Evolutionary conservation across 305 asterid species (phyloP).

Genomic region (Solanum aculeatissimum): DNA sequence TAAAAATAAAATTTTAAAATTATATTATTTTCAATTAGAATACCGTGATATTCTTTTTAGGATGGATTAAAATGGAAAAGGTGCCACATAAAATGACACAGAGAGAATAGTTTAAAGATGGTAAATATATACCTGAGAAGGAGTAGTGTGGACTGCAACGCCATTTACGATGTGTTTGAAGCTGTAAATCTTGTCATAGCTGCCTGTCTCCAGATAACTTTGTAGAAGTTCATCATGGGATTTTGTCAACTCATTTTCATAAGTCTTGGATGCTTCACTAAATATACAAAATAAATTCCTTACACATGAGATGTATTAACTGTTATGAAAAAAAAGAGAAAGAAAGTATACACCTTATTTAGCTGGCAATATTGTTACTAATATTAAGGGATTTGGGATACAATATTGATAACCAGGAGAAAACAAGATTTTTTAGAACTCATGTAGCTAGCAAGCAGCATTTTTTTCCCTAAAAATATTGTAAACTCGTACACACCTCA

Average conservation of each 20-base stretch:
- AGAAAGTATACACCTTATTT: too few relatives aligned
- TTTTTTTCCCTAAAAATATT: not conserved
- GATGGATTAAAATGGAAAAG: too few relatives aligned
- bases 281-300: not conserved
- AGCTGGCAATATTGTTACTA: too few relatives aligned
- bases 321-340: not conserved
- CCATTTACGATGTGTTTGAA: conserved; percentile 72
- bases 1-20: too few relatives aligned
- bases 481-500: not conserved
- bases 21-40: too few relatives aligned
- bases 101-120: not conserved
- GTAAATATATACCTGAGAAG: conserved; percentile 42
- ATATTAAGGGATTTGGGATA: not conserved
- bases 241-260: conserved; percentile 44
- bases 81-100: too few relatives aligned
- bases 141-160: conserved; percentile 63
- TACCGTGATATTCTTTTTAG: too few relatives aligned
- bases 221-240: conserved; percentile 57
- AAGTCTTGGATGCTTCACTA: conserved; percentile 41
- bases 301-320: not conserved
- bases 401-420: not conserved
- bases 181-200: conserved; percentile 76
- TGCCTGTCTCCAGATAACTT: conserved; percentile 41
- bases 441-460: not conserved
- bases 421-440: not conserved